phyloP scores from a whole-genome alignment of 306 rosid species.

The Medicago arabica region DNA sequence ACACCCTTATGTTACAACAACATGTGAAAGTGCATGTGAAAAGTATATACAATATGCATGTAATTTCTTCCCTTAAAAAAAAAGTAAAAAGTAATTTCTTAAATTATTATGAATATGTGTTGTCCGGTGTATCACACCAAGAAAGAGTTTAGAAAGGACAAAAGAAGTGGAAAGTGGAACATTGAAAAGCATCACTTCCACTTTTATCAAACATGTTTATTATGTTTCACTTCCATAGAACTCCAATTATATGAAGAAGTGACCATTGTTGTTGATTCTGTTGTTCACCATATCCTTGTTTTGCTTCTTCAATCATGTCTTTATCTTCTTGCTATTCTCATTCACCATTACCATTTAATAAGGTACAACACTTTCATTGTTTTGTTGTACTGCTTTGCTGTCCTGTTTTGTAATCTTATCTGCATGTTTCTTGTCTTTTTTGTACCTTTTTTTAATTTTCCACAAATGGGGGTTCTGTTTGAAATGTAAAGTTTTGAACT shows the following conservation, averaged over 20 bases:
- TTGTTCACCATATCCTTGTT: conserved; percentile 38
- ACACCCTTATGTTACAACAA: no score
- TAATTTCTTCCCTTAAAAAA: no score
- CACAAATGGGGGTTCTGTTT: conserved; percentile 20
- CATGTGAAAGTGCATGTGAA: no score
- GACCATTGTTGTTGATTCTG: conserved; percentile 47
- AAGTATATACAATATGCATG: no score
- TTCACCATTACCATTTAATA: conserved; percentile 55
- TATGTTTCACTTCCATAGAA: background rate
- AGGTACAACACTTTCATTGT: conserved; percentile 52
- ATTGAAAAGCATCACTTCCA: background rate
- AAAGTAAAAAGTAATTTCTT: no score
- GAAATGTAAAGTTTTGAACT: conserved; percentile 27
- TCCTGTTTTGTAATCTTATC: conserved; percentile 30
- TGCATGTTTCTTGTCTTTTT: conserved; percentile 16
- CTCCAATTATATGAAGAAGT: conserved; percentile 49
- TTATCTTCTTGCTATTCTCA: conserved; percentile 56
- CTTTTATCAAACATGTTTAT: background rate
- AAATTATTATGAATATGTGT: background rate
- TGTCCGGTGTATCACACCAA: background rate
- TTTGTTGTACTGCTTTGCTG: background rate
- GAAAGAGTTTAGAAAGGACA: background rate
- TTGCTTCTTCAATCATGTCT: conserved; percentile 56
- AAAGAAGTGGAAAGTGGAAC: background rate
- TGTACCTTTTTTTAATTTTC: background rate